A percentile compares a stretch with the other conserved stretches of the same genome.
Evolutionary conservation across 768 basidiomycete genomes (phyloP).

Genomic region (Serendipita sp.): DNA sequence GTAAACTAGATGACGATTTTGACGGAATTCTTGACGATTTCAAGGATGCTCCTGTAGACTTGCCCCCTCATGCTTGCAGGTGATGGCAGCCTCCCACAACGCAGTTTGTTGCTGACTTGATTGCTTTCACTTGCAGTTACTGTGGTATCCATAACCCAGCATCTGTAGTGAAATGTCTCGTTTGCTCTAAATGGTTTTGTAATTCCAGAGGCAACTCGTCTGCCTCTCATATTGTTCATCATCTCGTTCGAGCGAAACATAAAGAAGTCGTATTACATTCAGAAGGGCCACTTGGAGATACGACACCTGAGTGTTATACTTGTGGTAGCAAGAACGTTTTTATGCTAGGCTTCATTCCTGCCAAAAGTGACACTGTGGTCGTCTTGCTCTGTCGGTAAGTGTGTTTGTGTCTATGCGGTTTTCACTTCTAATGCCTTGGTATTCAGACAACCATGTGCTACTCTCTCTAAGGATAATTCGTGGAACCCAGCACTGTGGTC

Average conservation of each 20-base stretch:
- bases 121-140: constrained; percentile 39
- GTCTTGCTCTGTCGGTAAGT: constrained; percentile 88
- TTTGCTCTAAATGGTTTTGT: constrained; percentile 95
- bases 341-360: constrained; percentile 97
- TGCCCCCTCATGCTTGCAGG: constrained; percentile 95
- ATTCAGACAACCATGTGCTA: constrained; percentile 86
- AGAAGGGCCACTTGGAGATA: constrained; percentile 90
- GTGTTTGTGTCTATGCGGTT: constrained; percentile 3
- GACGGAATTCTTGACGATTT: constrained; percentile 79
- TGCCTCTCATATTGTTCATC: constrained; percentile 97
- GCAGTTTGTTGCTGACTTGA: constrained; percentile 7
- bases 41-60: constrained; percentile 59
- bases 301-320: constrained; percentile 96
- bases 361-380: constrained; percentile 97
- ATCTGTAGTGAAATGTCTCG: constrained; percentile 86
- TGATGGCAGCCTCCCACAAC: constrained; percentile 19
- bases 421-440: constrained; percentile 1
- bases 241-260: constrained; percentile 96
- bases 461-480: constrained; percentile 91
- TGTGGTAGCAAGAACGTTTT: constrained; percentile 99
- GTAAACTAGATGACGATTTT: constrained; percentile 61
- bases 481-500: constrained; percentile 99
- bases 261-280: constrained; percentile 96
- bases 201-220: constrained; percentile 97
- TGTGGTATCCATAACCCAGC: constrained; percentile 97